phyloP scores from a whole-genome alignment of 495 filamentous ascomycete species.

The Lentithecium fluviatile region DNA sequence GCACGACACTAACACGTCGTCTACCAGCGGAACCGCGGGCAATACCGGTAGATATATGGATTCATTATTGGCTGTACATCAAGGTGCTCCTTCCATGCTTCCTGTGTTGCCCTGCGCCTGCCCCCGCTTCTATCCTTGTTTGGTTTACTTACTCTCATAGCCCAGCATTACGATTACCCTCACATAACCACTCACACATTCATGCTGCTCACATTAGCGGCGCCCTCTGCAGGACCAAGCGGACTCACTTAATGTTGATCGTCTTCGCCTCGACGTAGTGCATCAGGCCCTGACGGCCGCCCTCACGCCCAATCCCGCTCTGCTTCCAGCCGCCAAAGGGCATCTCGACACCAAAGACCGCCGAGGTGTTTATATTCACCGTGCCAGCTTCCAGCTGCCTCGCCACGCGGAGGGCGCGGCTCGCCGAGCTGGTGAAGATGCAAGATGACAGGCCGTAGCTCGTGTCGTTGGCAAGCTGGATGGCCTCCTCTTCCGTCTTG shows the following conservation, averaged over 20 bases:
- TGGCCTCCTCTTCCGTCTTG: slow-evolving; percentile 55
- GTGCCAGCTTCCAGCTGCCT: slow-evolving; percentile 53
- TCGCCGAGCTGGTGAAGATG: slow-evolving; percentile 55
- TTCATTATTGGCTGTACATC: no score
- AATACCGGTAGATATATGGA: no score
- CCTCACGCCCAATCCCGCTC: slow-evolving; percentile 52
- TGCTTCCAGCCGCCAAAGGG: slow-evolving; percentile 57
- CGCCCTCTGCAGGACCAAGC: neutral
- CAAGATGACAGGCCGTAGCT: slow-evolving; percentile 28
- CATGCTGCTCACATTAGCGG: neutral
- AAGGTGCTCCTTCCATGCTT: no score
- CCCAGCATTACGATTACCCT: neutral
- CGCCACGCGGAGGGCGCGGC: slow-evolving; percentile 51
- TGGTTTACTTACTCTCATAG: no score
- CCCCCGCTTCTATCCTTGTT: no score
- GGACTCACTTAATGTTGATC: slow-evolving; percentile 38
- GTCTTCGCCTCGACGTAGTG: slow-evolving; percentile 51
- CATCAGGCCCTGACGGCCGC: slow-evolving; percentile 46
- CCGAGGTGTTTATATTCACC: slow-evolving; percentile 55
- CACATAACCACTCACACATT: neutral
- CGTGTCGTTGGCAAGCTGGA: slow-evolving; percentile 52
- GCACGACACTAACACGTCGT: no score
- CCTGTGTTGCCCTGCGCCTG: no score
- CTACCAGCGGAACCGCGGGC: no score
- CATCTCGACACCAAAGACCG: slow-evolving; percentile 40